phyloP scores from a whole-genome alignment of 2,329 filamentous ascomycete genomes.

The Aspergillus fischeri region DNA sequence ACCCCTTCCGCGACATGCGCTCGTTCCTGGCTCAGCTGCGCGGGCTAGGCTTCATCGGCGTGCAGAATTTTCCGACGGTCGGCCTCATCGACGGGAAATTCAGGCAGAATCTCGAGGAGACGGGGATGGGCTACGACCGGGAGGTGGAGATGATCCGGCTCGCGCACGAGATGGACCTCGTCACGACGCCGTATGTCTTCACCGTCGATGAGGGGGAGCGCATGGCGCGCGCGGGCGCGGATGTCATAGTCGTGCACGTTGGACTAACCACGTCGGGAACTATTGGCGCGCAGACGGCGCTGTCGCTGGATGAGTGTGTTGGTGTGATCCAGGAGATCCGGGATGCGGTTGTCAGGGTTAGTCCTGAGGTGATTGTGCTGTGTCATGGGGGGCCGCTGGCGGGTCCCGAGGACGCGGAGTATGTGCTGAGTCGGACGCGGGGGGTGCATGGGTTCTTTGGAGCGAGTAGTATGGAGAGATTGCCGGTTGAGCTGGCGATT shows the following conservation, averaged over 20 bases:
- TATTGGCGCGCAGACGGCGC: slow-evolving; percentile 60
- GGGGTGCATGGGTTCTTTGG: slow-evolving; percentile 71
- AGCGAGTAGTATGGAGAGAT: slow-evolving; percentile 63
- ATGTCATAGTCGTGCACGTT: slow-evolving; percentile 66
- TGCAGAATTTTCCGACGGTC: slow-evolving; percentile 72
- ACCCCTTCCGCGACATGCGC: slow-evolving; percentile 62
- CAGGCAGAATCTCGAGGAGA: slow-evolving; percentile 65
- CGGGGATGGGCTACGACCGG: slow-evolving; percentile 63
- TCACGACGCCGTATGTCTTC: slow-evolving; percentile 70
- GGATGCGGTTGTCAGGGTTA: slow-evolving; percentile 55
- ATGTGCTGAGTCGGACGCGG: slow-evolving; percentile 56
- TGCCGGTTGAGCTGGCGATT: slow-evolving; percentile 66
- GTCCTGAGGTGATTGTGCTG: slow-evolving; percentile 60
- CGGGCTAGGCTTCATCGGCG: slow-evolving; percentile 61
- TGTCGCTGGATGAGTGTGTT: slow-evolving; percentile 62
- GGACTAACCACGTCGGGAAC: slow-evolving; percentile 62
- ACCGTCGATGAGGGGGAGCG: slow-evolving; percentile 55
- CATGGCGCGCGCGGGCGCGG: slow-evolving; percentile 63
- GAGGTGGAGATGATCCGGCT: slow-evolving; percentile 64
- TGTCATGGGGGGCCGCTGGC: slow-evolving; percentile 69
- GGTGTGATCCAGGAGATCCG: slow-evolving; percentile 59
- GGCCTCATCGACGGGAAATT: slow-evolving; percentile 67
- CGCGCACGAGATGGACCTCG: slow-evolving; percentile 57
- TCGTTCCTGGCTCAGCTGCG: slow-evolving; percentile 58
- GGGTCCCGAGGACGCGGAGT: slow-evolving; percentile 59